Conservation (phyloP, 345 rosid genomes). For the Ceriops tagal region DNA sequence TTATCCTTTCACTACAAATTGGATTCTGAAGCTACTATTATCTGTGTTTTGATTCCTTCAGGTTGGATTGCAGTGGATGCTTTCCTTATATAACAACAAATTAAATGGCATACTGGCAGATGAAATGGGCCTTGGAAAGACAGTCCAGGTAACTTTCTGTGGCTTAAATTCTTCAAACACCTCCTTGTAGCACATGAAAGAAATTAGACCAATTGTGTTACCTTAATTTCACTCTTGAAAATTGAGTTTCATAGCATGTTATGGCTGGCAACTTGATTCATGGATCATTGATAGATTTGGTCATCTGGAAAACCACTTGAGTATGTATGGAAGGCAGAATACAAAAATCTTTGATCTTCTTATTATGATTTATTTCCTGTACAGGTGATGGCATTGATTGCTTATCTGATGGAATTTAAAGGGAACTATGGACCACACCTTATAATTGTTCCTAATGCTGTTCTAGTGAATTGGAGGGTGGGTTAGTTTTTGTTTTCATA, state of each 20-base stretch:
- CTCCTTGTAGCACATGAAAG: background rate
- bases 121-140: constrained; percentile 99
- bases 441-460: constrained; percentile 98
- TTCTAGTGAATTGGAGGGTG: constrained; percentile 99
- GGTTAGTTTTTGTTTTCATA: constrained; percentile 21
- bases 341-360: background rate
- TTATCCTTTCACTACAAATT: background rate
- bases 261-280: background rate
- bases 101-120: constrained; percentile 98
- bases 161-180: background rate
- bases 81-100: constrained; percentile 95
- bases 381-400: constrained; percentile 98
- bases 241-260: background rate
- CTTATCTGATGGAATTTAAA: constrained; percentile 98
- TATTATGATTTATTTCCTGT: constrained; percentile 20
- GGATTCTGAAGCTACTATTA: constrained; percentile 11
- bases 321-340: constrained; percentile 9
- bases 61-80: constrained; percentile 99
- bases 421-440: constrained; percentile 99
- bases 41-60: constrained; percentile 24
- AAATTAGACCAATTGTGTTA: background rate
- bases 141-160: constrained; percentile 73
- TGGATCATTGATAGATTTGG: background rate
- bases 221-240: background rate
- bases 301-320: background rate